phyloP scores from a whole-genome alignment of 306 rosid genomes.

The Alnus glutinosa region DNA sequence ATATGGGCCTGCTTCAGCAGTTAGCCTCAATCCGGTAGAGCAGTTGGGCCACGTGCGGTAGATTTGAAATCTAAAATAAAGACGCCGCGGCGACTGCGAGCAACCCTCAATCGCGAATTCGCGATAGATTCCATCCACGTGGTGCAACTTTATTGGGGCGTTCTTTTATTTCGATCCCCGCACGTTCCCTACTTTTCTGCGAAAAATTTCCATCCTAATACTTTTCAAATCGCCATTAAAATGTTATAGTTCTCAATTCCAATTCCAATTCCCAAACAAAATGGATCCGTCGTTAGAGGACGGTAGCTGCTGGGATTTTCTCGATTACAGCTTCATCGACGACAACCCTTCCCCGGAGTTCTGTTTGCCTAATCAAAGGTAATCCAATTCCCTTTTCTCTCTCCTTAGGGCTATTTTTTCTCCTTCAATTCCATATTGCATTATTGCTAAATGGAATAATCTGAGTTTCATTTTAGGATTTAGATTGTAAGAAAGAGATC shows the following conservation, averaged over 20 bases:
- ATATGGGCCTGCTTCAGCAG: not conserved
- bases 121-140: slow-evolving; percentile 18
- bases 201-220: not conserved
- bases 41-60: not conserved
- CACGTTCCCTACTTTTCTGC: not conserved
- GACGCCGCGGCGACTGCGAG: slow-evolving; percentile 14
- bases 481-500: not conserved
- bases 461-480: not conserved
- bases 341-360: slow-evolving; percentile 52
- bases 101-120: not conserved
- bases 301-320: slow-evolving; percentile 52
- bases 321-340: slow-evolving; percentile 55
- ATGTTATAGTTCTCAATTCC: too few relatives aligned
- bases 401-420: not conserved
- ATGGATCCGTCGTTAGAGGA: slow-evolving; percentile 61
- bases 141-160: not conserved
- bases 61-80: not conserved
- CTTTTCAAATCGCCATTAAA: not conserved
- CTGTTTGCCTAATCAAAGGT: slow-evolving; percentile 55
- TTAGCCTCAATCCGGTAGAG: too few relatives aligned
- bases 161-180: not conserved
- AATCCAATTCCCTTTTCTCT: not conserved
- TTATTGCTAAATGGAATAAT: not conserved
- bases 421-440: not conserved
- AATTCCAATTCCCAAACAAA: not conserved